Percentiles rank a stretch among this genome's conserved stretches.
phyloP scores from a whole-genome alignment of 257 asterid species.

The Datura wrightii region DNA sequence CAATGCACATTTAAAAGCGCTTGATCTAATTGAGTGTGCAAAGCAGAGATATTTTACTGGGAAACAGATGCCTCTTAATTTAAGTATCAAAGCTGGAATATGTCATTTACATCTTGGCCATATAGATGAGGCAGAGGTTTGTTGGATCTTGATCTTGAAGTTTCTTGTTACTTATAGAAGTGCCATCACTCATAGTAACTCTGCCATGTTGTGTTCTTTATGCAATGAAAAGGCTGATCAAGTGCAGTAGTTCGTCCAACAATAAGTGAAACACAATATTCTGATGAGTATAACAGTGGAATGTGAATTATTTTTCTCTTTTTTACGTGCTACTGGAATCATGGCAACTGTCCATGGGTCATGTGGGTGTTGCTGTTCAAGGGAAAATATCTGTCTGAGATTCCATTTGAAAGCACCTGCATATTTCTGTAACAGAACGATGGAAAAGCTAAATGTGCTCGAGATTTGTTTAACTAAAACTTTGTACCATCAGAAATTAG shows the following conservation, averaged over 20 bases:
- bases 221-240: slow-evolving; percentile 25
- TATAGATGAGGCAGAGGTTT: slow-evolving; percentile 68
- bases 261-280: neutral
- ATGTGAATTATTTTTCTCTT: slow-evolving; percentile 3
- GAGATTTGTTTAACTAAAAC: neutral
- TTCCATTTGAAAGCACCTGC: slow-evolving; percentile 14
- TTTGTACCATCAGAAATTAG: slow-evolving; percentile 18
- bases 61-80: slow-evolving; percentile 57
- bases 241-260: neutral
- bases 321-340: neutral
- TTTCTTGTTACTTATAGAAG: slow-evolving; percentile 13
- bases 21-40: slow-evolving; percentile 63
- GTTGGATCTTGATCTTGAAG: slow-evolving; percentile 30
- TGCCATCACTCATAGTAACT: slow-evolving; percentile 25
- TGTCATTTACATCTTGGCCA: slow-evolving; percentile 73
- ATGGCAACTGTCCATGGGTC: neutral
- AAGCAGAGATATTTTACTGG: slow-evolving; percentile 48
- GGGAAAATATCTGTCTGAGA: neutral
- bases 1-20: slow-evolving; percentile 62
- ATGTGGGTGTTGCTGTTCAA: neutral
- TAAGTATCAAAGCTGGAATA: slow-evolving; percentile 72
- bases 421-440: neutral
- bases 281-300: slow-evolving; percentile 28
- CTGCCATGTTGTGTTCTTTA: slow-evolving; percentile 22
- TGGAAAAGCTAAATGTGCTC: neutral